Base-by-base conservation (phyloP, 495 filamentous ascomycete genomes). In the Penicillium cosmopolitanum region DNA sequence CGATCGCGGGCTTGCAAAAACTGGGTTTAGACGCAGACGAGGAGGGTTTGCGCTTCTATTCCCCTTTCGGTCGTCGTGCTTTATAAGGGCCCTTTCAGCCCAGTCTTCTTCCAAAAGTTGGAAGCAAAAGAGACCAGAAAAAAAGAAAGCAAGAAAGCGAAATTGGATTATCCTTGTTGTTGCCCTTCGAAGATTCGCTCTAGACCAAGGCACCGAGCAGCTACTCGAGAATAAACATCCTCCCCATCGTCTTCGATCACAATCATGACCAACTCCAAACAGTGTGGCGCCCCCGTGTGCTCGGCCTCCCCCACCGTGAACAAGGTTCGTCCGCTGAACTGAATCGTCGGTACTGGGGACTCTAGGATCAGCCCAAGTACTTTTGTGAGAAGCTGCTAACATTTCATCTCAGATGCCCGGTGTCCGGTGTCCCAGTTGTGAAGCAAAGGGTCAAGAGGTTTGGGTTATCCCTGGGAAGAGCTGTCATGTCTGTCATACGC, bases 401-500 rank as follows among this genome's bases (percentile, higher is more conserved):
- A 35, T 36, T 6, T 33, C 12, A 8, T 8, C 12, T 5, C 47
- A 82, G 78, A 82, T 82, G 79, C 77, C 78, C 15, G 79, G 79
- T 53, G 73, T 79, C n/a, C 72, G 76, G 15, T 82, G 79, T 62
- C 78, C 75, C 18, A 77, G 58, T n/a, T 82, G 79, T 58, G 54
- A 62, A 16, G 55, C 59, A 0, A 43, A 73, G 28, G 79, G 79
- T 3, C 65, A 73, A 47, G 78, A 80, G 57, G 71, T 72, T 35
- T 82, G 79, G 79, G 79, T 82, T 0, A 80, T 82, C 55, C 78
- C 79, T 10, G 79, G 79, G 18, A 82, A 81, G 56, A 69, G 74
- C 58, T 82, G 79, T 56, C 79, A 81, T 57, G 42, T 75, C 51
- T 81, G 78, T 56, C 72, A 75, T 13, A 77, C 74, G 2, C 60